Evolutionary conservation across 108 stramenopile species (phyloP).

Genomic region (Cyclostephanos tholiformis): DNA sequence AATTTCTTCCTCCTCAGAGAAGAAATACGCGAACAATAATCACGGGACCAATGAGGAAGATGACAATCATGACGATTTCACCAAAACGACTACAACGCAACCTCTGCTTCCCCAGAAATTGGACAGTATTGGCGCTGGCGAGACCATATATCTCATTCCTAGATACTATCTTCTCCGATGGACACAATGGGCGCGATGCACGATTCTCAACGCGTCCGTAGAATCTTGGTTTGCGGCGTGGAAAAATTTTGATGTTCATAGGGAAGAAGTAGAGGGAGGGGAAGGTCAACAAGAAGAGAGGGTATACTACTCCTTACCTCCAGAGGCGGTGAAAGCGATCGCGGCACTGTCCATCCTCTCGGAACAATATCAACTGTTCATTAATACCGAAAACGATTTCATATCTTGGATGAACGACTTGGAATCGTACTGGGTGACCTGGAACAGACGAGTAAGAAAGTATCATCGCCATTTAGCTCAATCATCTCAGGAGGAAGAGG

Average conservation of each 20-base stretch:
- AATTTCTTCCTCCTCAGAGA: neutral
- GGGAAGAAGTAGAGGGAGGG: neutral
- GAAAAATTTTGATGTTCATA: slow-evolving; percentile 4
- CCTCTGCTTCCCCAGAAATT: neutral
- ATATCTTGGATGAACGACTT: slow-evolving; percentile 16
- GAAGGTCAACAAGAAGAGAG: slow-evolving; percentile 5
- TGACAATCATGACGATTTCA: neutral
- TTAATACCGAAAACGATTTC: slow-evolving; percentile 15
- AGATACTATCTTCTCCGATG: slow-evolving; percentile 66
- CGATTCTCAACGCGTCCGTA: slow-evolving; percentile 15
- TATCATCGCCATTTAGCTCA: slow-evolving; percentile 15
- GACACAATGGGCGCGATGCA: slow-evolving; percentile 62
- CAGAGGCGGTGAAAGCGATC: slow-evolving; percentile 15
- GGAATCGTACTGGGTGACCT: slow-evolving; percentile 14
- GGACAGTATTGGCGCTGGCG: slow-evolving; percentile 7
- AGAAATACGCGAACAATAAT: neutral
- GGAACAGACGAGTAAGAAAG: slow-evolving; percentile 33
- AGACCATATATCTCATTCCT: slow-evolving; percentile 62
- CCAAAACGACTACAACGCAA: neutral
- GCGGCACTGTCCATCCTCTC: slow-evolving; percentile 37
- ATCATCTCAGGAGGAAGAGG: slow-evolving; percentile 11
- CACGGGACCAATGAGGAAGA: no score
- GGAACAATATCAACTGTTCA: slow-evolving; percentile 37
- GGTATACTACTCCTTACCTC: neutral
- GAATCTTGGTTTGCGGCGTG: slow-evolving; percentile 32